phyloP scores from a whole-genome alignment of 106 monocot species.

The Dioscorea zingiberensis region DNA sequence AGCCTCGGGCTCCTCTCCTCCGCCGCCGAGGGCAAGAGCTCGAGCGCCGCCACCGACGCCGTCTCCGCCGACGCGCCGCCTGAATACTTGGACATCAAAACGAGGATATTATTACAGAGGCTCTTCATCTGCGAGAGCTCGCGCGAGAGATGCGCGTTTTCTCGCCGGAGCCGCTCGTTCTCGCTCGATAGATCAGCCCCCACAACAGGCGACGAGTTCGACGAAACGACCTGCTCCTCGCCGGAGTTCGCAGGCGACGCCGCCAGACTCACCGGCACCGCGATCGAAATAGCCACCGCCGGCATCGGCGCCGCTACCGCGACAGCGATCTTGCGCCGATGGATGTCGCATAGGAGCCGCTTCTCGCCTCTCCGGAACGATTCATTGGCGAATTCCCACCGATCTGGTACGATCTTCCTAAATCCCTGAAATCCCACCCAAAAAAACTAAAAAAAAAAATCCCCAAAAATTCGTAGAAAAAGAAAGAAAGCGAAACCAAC shows the following conservation, averaged over 20 bases:
- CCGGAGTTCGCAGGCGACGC: slow-evolving; percentile 13
- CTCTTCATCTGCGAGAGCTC: slow-evolving; percentile 30
- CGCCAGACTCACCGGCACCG: too few species aligned
- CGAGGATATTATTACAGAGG: background rate
- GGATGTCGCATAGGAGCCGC: slow-evolving; percentile 43
- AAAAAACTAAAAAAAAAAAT: background rate
- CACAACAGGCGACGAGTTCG: slow-evolving; percentile 15
- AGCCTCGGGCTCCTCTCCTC: background rate
- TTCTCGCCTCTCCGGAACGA: slow-evolving; percentile 37
- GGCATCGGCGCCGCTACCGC: background rate
- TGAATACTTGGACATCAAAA: background rate
- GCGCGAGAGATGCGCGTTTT: slow-evolving; percentile 31
- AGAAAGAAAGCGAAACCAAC: background rate
- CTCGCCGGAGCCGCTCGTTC: background rate
- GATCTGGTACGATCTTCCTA: slow-evolving; percentile 23
- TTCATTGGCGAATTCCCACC: slow-evolving; percentile 42
- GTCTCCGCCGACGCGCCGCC: background rate
- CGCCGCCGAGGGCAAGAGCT: background rate
- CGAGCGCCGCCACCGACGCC: background rate
- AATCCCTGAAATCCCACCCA: slow-evolving; percentile 20
- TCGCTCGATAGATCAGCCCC: slow-evolving; percentile 27
- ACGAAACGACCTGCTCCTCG: slow-evolving; percentile 33
- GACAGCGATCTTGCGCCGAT: slow-evolving; percentile 28
- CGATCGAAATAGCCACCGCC: slow-evolving; percentile 5
- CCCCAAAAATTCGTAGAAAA: background rate